Percentiles rank a stretch among this genome's conserved stretches.
Evolutionary conservation across 805 yeast species (phyloP).

Genomic region (Wickerhamiella lipophila): DNA sequence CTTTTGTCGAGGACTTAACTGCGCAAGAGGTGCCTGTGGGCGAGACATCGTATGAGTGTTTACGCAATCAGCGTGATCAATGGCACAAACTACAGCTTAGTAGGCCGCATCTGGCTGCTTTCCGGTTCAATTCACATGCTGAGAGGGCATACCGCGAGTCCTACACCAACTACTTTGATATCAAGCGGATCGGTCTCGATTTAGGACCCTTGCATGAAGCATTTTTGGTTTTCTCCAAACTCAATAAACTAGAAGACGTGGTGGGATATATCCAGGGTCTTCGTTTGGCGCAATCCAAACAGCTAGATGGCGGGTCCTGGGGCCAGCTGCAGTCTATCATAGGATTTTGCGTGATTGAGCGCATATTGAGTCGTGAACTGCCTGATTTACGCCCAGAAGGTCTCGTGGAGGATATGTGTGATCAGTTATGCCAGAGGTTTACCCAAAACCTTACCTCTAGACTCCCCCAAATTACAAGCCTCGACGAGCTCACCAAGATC

Average conservation of each 20-base stretch:
- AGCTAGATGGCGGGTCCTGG: slow-evolving; percentile 17
- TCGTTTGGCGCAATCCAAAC: slow-evolving; percentile 39
- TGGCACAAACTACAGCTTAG: slow-evolving; percentile 43
- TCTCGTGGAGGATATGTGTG: slow-evolving; percentile 64
- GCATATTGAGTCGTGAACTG: slow-evolving; percentile 43
- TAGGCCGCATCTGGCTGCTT: slow-evolving; percentile 37
- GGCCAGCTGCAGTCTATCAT: slow-evolving; percentile 35
- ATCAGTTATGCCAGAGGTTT: slow-evolving; percentile 37
- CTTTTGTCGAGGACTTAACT: slow-evolving; percentile 34
- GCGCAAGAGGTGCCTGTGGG: slow-evolving; percentile 42
- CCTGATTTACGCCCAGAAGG: slow-evolving; percentile 54
- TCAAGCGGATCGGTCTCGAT: slow-evolving; percentile 38
- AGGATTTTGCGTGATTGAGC: slow-evolving; percentile 71
- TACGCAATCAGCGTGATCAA: slow-evolving; percentile 41
- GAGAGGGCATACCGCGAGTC: slow-evolving; percentile 64
- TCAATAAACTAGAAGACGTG: slow-evolving; percentile 52
- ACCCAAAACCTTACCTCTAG: slow-evolving; percentile 18
- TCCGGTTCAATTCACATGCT: slow-evolving; percentile 73
- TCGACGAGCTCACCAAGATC: slow-evolving; percentile 34
- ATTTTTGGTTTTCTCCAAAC: slow-evolving; percentile 62
- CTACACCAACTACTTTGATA: slow-evolving; percentile 34
- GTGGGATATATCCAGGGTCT: slow-evolving; percentile 46
- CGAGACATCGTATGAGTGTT: slow-evolving; percentile 40
- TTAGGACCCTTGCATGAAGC: slow-evolving; percentile 73
- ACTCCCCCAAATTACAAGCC: slow-evolving; percentile 29